phyloP scores from a whole-genome alignment of 139 green algal genomes.

The Coccomyxa sp. region DNA sequence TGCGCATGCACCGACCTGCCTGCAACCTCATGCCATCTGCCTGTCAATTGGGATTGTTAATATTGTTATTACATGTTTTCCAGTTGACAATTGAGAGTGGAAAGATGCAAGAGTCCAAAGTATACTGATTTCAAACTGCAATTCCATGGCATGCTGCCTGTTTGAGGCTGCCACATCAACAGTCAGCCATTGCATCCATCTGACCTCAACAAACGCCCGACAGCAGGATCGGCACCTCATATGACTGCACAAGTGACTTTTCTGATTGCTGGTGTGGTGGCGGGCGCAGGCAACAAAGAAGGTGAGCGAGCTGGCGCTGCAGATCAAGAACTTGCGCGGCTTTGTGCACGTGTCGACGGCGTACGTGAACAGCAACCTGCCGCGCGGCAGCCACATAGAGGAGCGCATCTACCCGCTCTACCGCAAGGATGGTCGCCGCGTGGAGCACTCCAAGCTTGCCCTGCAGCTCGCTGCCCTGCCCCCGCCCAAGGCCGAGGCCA shows the following conservation, averaged over 20 bases:
- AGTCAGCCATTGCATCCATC: no score
- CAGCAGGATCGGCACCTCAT: no score
- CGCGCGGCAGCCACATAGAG: constrained; percentile 10
- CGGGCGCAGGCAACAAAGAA: constrained; percentile 11
- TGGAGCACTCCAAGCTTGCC: neutral
- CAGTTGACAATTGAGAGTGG: neutral
- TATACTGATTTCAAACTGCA: no score
- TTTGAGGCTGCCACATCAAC: no score
- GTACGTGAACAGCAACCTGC: constrained; percentile 25
- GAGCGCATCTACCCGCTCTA: constrained; percentile 21
- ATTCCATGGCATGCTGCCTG: no score
- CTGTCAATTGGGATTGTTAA: neutral
- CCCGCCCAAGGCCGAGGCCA: neutral
- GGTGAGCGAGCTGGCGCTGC: constrained; percentile 15
- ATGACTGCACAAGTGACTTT: no score
- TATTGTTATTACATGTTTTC: neutral
- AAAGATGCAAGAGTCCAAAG: no score
- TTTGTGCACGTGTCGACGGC: constrained; percentile 29
- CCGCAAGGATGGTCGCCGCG: neutral
- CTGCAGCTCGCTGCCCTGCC: neutral
- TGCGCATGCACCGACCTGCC: neutral
- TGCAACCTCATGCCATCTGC: neutral
- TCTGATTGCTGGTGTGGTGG: no score
- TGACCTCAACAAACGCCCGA: no score
- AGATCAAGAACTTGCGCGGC: constrained; percentile 1